phyloP scores from a whole-genome alignment of 805 yeast genomes.

The Cyberlindnera mrakii region DNA sequence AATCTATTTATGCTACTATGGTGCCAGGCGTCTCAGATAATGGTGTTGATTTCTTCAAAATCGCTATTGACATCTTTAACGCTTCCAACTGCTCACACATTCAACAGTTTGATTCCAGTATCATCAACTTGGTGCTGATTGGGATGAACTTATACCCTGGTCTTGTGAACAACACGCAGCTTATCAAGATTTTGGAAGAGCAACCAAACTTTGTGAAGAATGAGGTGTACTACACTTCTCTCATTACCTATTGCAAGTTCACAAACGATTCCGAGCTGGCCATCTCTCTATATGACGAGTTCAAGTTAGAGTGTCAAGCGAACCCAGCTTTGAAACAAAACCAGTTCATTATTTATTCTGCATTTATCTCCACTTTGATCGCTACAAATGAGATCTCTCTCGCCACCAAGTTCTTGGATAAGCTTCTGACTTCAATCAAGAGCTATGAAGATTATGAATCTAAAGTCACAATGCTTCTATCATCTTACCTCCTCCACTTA shows the following conservation, averaged over 20 bases:
- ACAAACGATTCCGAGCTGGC: constrained; percentile 33
- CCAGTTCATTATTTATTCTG: constrained; percentile 45
- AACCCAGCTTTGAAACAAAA: constrained; percentile 21
- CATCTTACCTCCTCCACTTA: constrained; percentile 36
- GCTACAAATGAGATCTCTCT: constrained; percentile 41
- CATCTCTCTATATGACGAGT: constrained; percentile 33
- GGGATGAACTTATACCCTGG: constrained; percentile 39
- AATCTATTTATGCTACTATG: constrained; percentile 37
- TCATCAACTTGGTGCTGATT: constrained; percentile 39
- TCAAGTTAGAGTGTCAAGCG: constrained; percentile 19
- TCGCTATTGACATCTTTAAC: constrained; percentile 41
- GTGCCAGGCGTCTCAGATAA: constrained; percentile 29
- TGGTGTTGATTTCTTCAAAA: constrained; percentile 42
- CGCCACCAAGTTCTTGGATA: constrained; percentile 54
- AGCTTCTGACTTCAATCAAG: constrained; percentile 41
- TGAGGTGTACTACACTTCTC: constrained; percentile 32
- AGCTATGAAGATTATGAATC: constrained; percentile 26
- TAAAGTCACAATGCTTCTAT: constrained; percentile 35
- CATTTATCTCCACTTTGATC: constrained; percentile 46
- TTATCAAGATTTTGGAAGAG: constrained; percentile 25
- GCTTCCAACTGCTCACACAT: constrained; percentile 35
- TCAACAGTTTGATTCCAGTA: constrained; percentile 38
- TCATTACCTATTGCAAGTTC: constrained; percentile 34
- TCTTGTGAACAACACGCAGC: constrained; percentile 27
- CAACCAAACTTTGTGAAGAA: constrained; percentile 22